Evolutionary conservation across 768 basidiomycete species (phyloP).

Genomic region (Tylopilus plumbeoviolaceoides): DNA sequence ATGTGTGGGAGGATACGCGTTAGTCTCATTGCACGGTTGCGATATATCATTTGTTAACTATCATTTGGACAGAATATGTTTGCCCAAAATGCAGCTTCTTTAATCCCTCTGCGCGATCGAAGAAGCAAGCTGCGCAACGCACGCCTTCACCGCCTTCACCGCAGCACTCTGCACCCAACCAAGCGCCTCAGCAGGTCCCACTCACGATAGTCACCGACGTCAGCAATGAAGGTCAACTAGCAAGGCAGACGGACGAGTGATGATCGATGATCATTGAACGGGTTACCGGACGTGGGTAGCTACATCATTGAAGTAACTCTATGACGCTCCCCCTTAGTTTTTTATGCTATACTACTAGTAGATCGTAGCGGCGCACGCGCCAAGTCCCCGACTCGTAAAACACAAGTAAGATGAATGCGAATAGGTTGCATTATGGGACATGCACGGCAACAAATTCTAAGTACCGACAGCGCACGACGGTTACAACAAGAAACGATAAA

Average conservation of each 20-base stretch:
- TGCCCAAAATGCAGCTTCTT: slow-evolving; percentile 87
- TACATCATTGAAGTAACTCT: neutral
- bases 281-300: neutral
- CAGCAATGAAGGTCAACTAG: neutral
- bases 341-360: neutral
- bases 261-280: neutral
- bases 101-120: slow-evolving; percentile 48
- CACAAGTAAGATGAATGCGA: too few relatives aligned
- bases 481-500: too few relatives aligned
- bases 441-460: too few relatives aligned
- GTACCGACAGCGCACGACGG: too few relatives aligned
- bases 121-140: slow-evolving; percentile 24
- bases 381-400: too few relatives aligned
- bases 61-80: slow-evolving; percentile 58
- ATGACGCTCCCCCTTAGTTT: slow-evolving; percentile 7
- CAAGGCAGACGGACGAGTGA: slow-evolving; percentile 14
- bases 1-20: slow-evolving; percentile 80
- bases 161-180: slow-evolving; percentile 9
- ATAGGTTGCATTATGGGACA: too few relatives aligned
- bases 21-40: slow-evolving; percentile 31
- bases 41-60: neutral
- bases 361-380: too few relatives aligned
- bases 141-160: slow-evolving; percentile 26
- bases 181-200: slow-evolving; percentile 3
- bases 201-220: neutral